Base-by-base conservation (phyloP, 2,329 filamentous ascomycete species). In the Colletotrichum sp. region DNA sequence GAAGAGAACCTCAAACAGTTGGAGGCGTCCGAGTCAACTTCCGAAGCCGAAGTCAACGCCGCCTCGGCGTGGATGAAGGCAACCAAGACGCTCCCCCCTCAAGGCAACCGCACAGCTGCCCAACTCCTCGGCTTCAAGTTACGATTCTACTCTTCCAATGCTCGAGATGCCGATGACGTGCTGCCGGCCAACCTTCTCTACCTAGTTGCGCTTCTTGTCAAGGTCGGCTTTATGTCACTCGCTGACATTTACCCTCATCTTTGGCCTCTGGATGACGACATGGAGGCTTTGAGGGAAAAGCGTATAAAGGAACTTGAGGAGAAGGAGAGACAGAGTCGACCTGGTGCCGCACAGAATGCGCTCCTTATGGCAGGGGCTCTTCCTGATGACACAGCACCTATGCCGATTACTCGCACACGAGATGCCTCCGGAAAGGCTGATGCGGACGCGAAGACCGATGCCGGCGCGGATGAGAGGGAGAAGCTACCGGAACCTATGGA, bases 111-210 rank as follows among this genome's bases (percentile, higher is more conserved):
- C 57, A 95, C 97, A 73, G 97, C 97, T 2, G 97, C 97, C 34
- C 97, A 98, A 81, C 89, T 99, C 5, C 91, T 99, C 16, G 97
- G 97, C 6, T 99, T 99, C 88, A 99, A 99, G 84, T 90, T 99
- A 65, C 94, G 95, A 16, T 99, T 98, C 83, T 99, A 99, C 81
- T 94, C 95, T 54, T 97, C 95, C 0, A 87, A 92, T 33, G 92
- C 93, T 43, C 91, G 96, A 70, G 91, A 94, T 73, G 89, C 92
- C 68, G 87, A 90, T 2, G 97, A 98, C 79, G 88, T 92, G 4
- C 88, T 98, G 3, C 97, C 97, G 0, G 94, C 97, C 51, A 99
- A 99, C 78, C 88, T 99, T 5, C 95, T 98, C 34, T 98, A 97
- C 77, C 90, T 99, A 21, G 93, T 96, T 0, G 96, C 97, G 2